These are phyloP conservation scores for Artemisia tridentata DNA, from an alignment of 129 eudicot genomes.

Conservation along the genomic window DNA sequence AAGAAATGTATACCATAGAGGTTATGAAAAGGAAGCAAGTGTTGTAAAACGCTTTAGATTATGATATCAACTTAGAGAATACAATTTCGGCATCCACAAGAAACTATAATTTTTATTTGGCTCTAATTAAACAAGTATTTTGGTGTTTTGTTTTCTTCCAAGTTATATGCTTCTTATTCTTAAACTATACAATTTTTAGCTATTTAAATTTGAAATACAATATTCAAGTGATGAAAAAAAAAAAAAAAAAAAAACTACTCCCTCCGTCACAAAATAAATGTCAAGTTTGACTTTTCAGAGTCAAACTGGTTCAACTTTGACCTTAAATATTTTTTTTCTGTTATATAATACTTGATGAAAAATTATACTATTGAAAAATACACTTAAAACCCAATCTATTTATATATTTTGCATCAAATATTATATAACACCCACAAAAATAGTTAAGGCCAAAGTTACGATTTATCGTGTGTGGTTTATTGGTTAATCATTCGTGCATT, in stretches of 20 bases:
- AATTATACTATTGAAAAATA: too few relatives aligned
- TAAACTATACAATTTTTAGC: neutral
- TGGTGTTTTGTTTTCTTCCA: neutral
- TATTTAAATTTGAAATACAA: neutral
- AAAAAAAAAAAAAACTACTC: too few relatives aligned
- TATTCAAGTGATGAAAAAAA: too few relatives aligned
- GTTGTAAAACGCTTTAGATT: neutral
- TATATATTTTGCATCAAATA: too few relatives aligned
- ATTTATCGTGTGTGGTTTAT: neutral
- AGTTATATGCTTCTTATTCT: neutral
- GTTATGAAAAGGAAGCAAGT: neutral
- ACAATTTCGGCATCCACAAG: constrained; percentile 14
- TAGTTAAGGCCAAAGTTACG: neutral
- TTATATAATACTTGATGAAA: too few relatives aligned
- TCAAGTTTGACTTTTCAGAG: too few relatives aligned
- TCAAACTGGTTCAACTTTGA: too few relatives aligned
- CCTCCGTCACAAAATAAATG: too few relatives aligned
- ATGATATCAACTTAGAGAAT: neutral
- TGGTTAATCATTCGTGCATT: too few relatives aligned
- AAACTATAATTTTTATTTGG: neutral
- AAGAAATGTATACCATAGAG: neutral
- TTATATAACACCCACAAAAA: too few relatives aligned
- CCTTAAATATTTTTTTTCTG: too few relatives aligned
- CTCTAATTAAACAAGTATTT: neutral
- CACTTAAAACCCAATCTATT: too few relatives aligned